These are phyloP conservation scores for Pachysandra terminalis DNA, from an alignment of 164 flowering plant species.

Conservation along the genomic window DNA sequence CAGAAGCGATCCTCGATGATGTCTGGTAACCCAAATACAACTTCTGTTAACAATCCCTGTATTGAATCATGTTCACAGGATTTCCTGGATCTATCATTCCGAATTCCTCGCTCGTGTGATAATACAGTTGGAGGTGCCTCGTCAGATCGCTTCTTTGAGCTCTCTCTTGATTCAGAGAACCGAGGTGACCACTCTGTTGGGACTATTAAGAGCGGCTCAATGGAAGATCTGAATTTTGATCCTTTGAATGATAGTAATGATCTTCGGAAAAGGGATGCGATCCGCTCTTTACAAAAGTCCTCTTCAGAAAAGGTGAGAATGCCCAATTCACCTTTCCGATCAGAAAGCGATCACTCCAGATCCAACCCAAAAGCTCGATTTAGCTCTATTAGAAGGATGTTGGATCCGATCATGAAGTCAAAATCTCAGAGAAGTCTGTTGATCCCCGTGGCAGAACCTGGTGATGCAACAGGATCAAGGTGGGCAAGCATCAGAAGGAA, in stretches of 20 bases:
- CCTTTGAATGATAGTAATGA: conserved; percentile 38
- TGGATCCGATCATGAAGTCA: conserved; percentile 74
- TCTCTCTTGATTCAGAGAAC: conserved; percentile 26
- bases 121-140: conserved; percentile 6
- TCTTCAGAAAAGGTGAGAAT: conserved; percentile 47
- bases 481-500: conserved; percentile 20
- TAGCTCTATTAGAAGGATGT: conserved; percentile 50
- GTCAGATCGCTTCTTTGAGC: conserved; percentile 35
- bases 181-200: conserved; percentile 19
- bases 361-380: conserved; percentile 40
- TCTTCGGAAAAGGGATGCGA: conserved; percentile 34
- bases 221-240: conserved; percentile 23
- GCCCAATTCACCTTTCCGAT: conserved; percentile 37
- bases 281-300: conserved; percentile 46
- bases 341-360: conserved; percentile 40
- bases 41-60: conserved; percentile 15
- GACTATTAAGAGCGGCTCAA: conserved; percentile 17
- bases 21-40: conserved; percentile 15
- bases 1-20: conserved; percentile 24
- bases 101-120: conserved; percentile 4
- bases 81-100: conserved; percentile 17
- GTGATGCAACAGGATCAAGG: conserved; percentile 12
- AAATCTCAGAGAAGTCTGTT: conserved; percentile 52
- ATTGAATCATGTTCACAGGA: conserved; percentile 14
- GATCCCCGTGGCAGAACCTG: conserved; percentile 20